These are phyloP conservation scores for Trichoderma lentiforme DNA, from an alignment of 2,329 filamentous ascomycete species.

Conservation along the genomic window DNA sequence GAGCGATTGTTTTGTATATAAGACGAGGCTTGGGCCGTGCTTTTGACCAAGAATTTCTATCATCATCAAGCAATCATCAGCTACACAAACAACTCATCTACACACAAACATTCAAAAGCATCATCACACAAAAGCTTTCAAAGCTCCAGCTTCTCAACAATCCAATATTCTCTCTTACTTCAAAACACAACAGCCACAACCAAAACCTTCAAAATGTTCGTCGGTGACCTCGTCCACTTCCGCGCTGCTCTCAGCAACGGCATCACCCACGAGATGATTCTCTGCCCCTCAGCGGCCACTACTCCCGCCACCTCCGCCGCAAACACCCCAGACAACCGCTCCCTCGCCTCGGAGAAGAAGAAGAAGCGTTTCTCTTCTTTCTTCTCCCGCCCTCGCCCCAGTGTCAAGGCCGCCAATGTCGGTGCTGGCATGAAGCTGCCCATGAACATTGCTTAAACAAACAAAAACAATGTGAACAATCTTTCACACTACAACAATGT, in stretches of 20 bases:
- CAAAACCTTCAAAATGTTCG: slow-evolving; percentile 26
- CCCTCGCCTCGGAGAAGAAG: slow-evolving; percentile 1
- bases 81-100: not conserved
- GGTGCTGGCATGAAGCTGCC: not conserved
- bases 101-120: not conserved
- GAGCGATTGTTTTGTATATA: not conserved
- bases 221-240: slow-evolving; percentile 29
- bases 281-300: not conserved
- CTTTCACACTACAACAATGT: not conserved
- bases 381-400: not conserved
- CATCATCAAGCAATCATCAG: not conserved
- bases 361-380: not conserved
- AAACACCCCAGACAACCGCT: slow-evolving; percentile 13
- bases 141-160: not conserved
- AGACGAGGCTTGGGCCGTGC: not conserved
- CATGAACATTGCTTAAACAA: not conserved
- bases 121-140: not conserved
- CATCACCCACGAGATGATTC: not conserved
- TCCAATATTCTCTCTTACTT: not conserved
- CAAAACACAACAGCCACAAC: not conserved
- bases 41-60: not conserved
- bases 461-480: not conserved
- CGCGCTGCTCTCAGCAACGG: slow-evolving; percentile 12
- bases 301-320: not conserved
- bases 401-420: not conserved